Conservation (phyloP, 2,329 filamentous ascomycete species). For the Xylariomycetidae sp. region DNA sequence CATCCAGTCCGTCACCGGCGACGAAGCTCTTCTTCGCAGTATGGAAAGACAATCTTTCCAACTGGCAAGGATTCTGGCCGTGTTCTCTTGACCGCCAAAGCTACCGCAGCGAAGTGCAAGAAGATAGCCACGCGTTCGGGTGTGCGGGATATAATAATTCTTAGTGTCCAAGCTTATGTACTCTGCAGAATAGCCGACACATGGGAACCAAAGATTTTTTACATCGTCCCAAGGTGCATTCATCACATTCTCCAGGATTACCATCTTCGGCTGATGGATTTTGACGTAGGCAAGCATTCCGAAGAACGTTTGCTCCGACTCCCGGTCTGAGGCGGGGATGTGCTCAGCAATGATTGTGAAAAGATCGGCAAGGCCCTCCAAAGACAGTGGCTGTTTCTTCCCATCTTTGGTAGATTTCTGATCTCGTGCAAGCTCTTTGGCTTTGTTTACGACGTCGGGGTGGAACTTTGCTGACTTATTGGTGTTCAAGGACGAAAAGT, state of each 20-base stretch:
- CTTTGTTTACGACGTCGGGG: not conserved
- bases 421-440: slow-evolving; percentile 9
- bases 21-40: slow-evolving; percentile 55
- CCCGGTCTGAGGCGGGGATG: too few species aligned
- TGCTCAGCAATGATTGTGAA: too few species aligned
- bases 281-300: slow-evolving; percentile 55
- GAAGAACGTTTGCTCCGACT: slow-evolving; percentile 62
- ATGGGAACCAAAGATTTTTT: slow-evolving; percentile 31
- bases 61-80: slow-evolving; percentile 21
- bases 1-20: slow-evolving; percentile 58
- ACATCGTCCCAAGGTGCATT: slow-evolving; percentile 55
- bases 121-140: slow-evolving; percentile 56
- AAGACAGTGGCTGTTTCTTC: too few species aligned
- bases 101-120: slow-evolving; percentile 45
- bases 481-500: slow-evolving; percentile 63
- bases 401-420: too few species aligned
- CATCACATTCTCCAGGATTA: slow-evolving; percentile 69
- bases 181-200: slow-evolving; percentile 51
- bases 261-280: slow-evolving; percentile 52
- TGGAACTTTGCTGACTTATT: slow-evolving; percentile 22
- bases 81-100: slow-evolving; percentile 20
- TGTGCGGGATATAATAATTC: slow-evolving; percentile 70
- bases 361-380: too few species aligned
- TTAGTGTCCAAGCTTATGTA: slow-evolving; percentile 60
- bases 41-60: slow-evolving; percentile 42